Conservation (phyloP, 768 basidiomycete genomes). For the Suillus subluteus region DNA sequence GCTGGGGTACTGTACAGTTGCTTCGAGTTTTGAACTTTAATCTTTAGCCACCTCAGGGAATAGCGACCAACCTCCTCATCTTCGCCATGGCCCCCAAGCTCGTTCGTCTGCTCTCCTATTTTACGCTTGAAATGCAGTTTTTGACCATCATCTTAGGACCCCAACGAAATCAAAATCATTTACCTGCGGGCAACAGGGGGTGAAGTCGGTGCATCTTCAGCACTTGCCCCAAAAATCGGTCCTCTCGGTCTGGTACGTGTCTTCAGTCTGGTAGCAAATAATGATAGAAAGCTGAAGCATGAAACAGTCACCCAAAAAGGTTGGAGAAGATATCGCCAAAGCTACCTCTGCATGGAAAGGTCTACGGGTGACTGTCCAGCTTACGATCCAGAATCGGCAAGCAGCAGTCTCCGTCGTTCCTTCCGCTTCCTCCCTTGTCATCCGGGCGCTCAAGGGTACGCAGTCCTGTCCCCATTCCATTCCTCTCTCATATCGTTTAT, state of each 20-base stretch:
- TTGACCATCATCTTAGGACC: conserved; percentile 64
- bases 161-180: conserved; percentile 98
- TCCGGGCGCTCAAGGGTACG: conserved; percentile 95
- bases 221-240: conserved; percentile 99
- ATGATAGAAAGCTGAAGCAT: conserved; percentile 19
- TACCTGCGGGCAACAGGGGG: conserved; percentile 98
- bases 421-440: conserved; percentile 95
- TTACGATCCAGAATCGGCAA: conserved; percentile 99
- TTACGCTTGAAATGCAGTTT: too few relatives aligned
- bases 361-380: conserved; percentile 97
- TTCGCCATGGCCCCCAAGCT: conserved; percentile 76
- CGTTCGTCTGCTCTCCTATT: conserved; percentile 43
- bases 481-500: conserved; percentile 14
- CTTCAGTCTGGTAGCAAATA: conserved; percentile 4
- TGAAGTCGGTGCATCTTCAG: conserved; percentile 98
- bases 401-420: conserved; percentile 96
- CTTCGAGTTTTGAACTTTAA: conserved; percentile 11
- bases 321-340: conserved; percentile 99
- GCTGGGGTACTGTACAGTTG: conserved; percentile 10
- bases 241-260: conserved; percentile 94
- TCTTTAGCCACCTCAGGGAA: conserved; percentile 9
- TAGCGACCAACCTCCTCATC: conserved; percentile 30
- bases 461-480: conserved; percentile 10
- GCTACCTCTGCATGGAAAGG: conserved; percentile 99
- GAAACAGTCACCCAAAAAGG: conserved; percentile 96